Conservation (phyloP, 2,329 filamentous ascomycete species). For the Cladorrhinum sp. region DNA sequence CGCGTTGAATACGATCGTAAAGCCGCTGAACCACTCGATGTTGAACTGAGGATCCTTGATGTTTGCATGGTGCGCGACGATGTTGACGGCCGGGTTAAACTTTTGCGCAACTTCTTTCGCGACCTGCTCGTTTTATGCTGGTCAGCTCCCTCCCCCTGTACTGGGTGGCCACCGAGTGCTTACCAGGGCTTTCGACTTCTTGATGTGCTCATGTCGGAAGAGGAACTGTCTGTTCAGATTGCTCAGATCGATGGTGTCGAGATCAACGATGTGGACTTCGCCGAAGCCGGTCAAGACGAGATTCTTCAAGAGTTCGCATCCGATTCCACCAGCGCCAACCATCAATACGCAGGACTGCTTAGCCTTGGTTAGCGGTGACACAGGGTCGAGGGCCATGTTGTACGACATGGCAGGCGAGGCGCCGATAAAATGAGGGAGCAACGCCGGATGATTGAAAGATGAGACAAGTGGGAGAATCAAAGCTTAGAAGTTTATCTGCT, state of each 20-base stretch:
- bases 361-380: slow-evolving; percentile 34
- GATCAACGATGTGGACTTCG: slow-evolving; percentile 90
- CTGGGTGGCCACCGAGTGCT: slow-evolving; percentile 27
- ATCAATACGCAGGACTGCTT: slow-evolving; percentile 79
- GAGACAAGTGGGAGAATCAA: not conserved
- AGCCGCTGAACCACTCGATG: slow-evolving; percentile 80
- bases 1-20: slow-evolving; percentile 90
- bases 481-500: not conserved
- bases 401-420: not conserved
- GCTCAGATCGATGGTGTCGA: slow-evolving; percentile 96
- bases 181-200: slow-evolving; percentile 92
- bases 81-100: slow-evolving; percentile 85
- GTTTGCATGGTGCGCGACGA: slow-evolving; percentile 88
- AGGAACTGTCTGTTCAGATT: slow-evolving; percentile 98
- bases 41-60: slow-evolving; percentile 89
- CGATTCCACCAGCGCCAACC: slow-evolving; percentile 95
- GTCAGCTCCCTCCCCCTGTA: slow-evolving; percentile 23
- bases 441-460: not conserved
- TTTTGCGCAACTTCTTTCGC: slow-evolving; percentile 86
- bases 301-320: slow-evolving; percentile 96
- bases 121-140: slow-evolving; percentile 53
- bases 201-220: slow-evolving; percentile 95
- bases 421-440: not conserved
- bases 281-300: slow-evolving; percentile 88
- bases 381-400: slow-evolving; percentile 10